Conservation (phyloP, 2,329 filamentous ascomycete genomes). For the Hypomyces perniciosus region DNA sequence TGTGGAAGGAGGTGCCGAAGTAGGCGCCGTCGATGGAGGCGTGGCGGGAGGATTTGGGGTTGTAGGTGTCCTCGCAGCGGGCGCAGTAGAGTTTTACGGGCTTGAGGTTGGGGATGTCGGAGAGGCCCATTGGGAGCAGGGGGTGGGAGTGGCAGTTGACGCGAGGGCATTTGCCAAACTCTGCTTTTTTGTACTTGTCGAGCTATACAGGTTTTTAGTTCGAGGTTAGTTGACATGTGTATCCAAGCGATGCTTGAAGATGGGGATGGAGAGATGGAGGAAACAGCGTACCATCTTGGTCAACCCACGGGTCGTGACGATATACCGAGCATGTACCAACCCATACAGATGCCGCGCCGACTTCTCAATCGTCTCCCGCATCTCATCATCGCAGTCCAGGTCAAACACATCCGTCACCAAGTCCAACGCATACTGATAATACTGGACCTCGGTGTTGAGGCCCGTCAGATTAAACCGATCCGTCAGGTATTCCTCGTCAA, state of each 20-base stretch:
- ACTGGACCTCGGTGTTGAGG: slow-evolving; percentile 93
- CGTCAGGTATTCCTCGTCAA: slow-evolving; percentile 97
- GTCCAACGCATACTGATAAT: slow-evolving; percentile 98
- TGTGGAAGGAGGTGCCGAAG: slow-evolving; percentile 97
- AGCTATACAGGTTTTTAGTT: slow-evolving; percentile 50
- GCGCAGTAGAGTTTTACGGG: slow-evolving; percentile 96
- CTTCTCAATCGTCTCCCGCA: slow-evolving; percentile 97
- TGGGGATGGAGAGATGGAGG: not conserved
- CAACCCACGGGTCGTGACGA: slow-evolving; percentile 89
- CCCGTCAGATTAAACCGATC: slow-evolving; percentile 98
- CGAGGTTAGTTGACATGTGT: not conserved
- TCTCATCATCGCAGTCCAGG: slow-evolving; percentile 96
- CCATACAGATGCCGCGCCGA: slow-evolving; percentile 93
- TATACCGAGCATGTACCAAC: slow-evolving; percentile 91
- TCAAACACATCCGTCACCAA: slow-evolving; percentile 98
- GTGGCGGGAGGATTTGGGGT: slow-evolving; percentile 94
- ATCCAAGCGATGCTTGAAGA: not conserved
- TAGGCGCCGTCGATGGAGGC: slow-evolving; percentile 95
- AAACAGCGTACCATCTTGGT: slow-evolving; percentile 77
- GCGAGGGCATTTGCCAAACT: slow-evolving; percentile 96
- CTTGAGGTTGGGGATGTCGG: slow-evolving; percentile 79
- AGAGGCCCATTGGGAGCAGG: slow-evolving; percentile 88
- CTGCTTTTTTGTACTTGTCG: slow-evolving; percentile 97
- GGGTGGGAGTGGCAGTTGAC: slow-evolving; percentile 93
- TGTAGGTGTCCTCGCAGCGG: slow-evolving; percentile 97